These are phyloP conservation scores for Kondoa subrosea DNA, from an alignment of 768 basidiomycete species.

Conservation along the genomic window DNA sequence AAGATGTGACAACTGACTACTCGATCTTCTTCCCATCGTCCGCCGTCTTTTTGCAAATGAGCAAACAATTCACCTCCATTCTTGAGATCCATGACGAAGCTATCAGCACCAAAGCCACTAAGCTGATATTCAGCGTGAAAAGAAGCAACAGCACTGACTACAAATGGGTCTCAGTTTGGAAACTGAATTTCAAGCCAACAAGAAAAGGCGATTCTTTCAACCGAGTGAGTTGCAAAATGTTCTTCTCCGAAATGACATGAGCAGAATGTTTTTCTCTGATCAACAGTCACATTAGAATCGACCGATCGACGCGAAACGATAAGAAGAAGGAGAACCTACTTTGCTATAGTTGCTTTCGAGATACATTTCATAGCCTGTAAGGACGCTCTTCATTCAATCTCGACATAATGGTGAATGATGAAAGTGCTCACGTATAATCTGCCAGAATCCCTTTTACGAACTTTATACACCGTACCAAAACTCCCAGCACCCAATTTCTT, in stretches of 20 bases:
- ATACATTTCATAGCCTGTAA: not conserved
- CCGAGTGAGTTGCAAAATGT: conserved; percentile 61
- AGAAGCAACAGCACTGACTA: conserved; percentile 36
- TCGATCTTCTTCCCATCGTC: conserved; percentile 78
- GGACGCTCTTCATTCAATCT: not conserved
- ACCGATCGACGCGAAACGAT: not conserved
- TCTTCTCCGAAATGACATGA: conserved; percentile 87
- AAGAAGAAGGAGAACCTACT: not conserved
- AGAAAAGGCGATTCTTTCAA: conserved; percentile 85
- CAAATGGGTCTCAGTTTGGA: conserved; percentile 80
- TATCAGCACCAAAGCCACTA: not conserved
- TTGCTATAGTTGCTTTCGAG: not conserved
- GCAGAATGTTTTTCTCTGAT: conserved; percentile 92
- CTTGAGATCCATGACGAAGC: conserved; percentile 84
- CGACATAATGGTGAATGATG: conserved; percentile 45
- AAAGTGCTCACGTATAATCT: not conserved
- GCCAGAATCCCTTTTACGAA: conserved; percentile 84
- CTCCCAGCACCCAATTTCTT: conserved; percentile 97
- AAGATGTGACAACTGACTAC: not conserved
- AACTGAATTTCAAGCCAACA: conserved; percentile 89
- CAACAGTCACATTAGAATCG: conserved; percentile 44
- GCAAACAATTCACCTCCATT: conserved; percentile 96
- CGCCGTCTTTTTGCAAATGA: conserved; percentile 89
- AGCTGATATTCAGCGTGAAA: not conserved
- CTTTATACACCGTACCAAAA: conserved; percentile 93